A percentile compares a stretch with the other conserved stretches of the same genome.
These are phyloP conservation scores for Teratosphaeria epicoccoides DNA, from an alignment of 2,329 filamentous ascomycete species.

Conservation along the genomic window DNA sequence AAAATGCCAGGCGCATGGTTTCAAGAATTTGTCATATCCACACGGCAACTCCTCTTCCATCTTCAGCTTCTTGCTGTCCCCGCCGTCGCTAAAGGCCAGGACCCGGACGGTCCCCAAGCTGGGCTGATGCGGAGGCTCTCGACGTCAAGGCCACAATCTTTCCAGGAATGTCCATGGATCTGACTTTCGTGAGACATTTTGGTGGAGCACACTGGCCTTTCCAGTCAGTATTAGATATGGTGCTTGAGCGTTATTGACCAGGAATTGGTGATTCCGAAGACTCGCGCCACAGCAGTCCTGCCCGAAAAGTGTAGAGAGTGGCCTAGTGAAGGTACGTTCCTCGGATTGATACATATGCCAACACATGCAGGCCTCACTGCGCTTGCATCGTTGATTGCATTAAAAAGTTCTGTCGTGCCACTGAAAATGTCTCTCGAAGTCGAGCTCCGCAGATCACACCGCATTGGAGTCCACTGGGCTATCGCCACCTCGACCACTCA, in stretches of 20 bases:
- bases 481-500: no score
- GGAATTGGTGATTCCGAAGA: slow-evolving; percentile 27
- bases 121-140: slow-evolving; percentile 41
- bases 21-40: slow-evolving; percentile 42
- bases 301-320: no score
- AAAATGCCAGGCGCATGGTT: slow-evolving; percentile 44
- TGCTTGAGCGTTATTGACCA: neutral
- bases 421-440: no score
- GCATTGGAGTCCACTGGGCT: no score
- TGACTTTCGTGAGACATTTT: slow-evolving; percentile 36
- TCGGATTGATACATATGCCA: no score
- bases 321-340: no score
- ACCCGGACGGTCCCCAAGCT: slow-evolving; percentile 32
- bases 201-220: slow-evolving; percentile 29
- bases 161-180: slow-evolving; percentile 29
- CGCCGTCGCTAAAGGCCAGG: slow-evolving; percentile 31
- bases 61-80: slow-evolving; percentile 43
- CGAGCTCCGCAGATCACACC: no score
- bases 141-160: slow-evolving; percentile 38
- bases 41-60: slow-evolving; percentile 38
- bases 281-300: no score
- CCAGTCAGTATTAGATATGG: slow-evolving; percentile 23
- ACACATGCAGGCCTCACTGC: no score
- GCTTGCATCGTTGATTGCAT: no score
- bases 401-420: no score